These are phyloP conservation scores for Dalbergia cochinchinensis DNA, from an alignment of 306 rosid genomes.

Conservation along the genomic window DNA sequence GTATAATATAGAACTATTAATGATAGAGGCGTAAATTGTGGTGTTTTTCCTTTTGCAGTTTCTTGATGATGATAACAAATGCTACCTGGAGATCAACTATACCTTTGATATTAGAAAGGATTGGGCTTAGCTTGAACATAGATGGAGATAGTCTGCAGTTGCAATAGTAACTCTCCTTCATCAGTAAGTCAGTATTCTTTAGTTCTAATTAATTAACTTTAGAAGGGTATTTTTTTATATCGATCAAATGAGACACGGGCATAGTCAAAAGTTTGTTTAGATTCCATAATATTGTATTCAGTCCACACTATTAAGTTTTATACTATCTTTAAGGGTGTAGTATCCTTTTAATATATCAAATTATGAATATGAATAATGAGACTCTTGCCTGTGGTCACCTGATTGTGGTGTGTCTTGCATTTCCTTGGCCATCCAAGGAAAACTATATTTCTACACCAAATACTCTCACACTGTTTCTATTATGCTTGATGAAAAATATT, in stretches of 20 bases:
- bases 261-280: too few species aligned
- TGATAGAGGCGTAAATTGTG: neutral
- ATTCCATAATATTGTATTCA: too few species aligned
- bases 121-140: constrained; percentile 65
- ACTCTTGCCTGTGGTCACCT: neutral
- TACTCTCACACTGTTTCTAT: neutral
- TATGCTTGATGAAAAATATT: neutral
- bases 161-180: constrained; percentile 36
- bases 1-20: neutral
- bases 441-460: too few species aligned
- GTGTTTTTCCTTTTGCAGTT: constrained; percentile 55
- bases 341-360: too few species aligned
- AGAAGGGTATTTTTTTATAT: neutral
- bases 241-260: too few species aligned
- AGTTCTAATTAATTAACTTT: neutral
- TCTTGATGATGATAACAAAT: constrained; percentile 79
- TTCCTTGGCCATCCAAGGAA: too few species aligned
- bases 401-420: neutral
- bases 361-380: too few species aligned
- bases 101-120: constrained; percentile 77
- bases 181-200: constrained; percentile 23
- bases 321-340: too few species aligned
- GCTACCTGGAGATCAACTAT: constrained; percentile 87
- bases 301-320: too few species aligned
- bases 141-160: constrained; percentile 17